A percentile compares a stretch with the other conserved stretches of the same genome.
Evolutionary conservation across 148 eudicot species (phyloP).

Genomic region (Spergularia marina): DNA sequence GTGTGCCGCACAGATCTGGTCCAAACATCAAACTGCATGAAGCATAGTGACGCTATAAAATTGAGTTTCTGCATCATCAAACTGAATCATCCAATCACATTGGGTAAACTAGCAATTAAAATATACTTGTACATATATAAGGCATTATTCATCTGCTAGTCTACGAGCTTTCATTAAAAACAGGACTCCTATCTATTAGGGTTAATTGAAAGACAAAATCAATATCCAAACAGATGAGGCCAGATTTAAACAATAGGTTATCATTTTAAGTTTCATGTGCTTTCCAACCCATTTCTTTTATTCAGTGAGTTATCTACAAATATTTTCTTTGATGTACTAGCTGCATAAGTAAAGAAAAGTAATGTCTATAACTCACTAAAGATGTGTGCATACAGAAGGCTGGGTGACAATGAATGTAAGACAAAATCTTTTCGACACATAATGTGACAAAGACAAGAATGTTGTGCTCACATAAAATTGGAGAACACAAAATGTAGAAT

Average conservation of each 20-base stretch:
- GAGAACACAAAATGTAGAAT: no score
- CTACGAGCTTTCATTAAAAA: neutral
- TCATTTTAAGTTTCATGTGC: no score
- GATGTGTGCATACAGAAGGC: neutral
- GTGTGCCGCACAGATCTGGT: slow-evolving; percentile 91
- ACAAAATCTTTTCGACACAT: no score
- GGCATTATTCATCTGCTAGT: neutral
- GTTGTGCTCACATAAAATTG: no score
- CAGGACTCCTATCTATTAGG: no score
- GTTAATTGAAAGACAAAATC: neutral
- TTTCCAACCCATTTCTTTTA: no score
- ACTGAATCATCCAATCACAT: neutral
- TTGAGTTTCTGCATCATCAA: neutral
- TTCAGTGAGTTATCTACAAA: no score
- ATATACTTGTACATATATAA: neutral
- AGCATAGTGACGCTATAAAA: slow-evolving; percentile 11
- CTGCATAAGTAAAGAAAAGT: neutral
- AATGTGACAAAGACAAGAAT: no score
- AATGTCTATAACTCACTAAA: neutral
- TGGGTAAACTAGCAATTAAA: neutral
- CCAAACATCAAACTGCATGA: slow-evolving; percentile 89
- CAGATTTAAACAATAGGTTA: neutral
- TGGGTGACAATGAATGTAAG: neutral
- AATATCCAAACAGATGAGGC: neutral
- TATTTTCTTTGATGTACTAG: neutral